Evolutionary conservation across 176 grass and related monocot genomes (phyloP).

Genomic region (Zoysia japonica): DNA sequence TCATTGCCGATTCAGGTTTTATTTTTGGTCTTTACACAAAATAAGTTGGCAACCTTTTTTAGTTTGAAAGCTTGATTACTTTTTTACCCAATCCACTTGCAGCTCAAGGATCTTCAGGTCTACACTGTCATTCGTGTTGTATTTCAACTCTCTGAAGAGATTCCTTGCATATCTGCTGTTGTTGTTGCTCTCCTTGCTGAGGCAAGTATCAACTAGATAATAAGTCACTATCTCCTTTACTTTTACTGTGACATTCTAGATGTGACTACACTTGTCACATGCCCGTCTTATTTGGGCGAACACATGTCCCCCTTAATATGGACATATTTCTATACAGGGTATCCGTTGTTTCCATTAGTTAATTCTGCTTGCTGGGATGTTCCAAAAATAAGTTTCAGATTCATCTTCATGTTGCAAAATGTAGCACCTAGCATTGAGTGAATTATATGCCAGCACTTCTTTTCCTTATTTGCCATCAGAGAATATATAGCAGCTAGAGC

Average conservation of each 20-base stretch:
- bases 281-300: neutral
- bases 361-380: neutral
- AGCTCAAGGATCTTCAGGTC: constrained; percentile 96
- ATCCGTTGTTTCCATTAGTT: neutral
- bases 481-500: no score
- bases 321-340: neutral
- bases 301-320: neutral
- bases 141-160: constrained; percentile 94
- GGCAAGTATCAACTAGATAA: constrained; percentile 49
- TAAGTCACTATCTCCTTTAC: neutral
- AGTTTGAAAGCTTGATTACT: constrained; percentile 5
- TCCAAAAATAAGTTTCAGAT: neutral
- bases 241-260: constrained; percentile 9
- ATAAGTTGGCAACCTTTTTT: constrained; percentile 18
- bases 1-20: constrained; percentile 94
- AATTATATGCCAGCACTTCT: no score
- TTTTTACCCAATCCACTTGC: constrained; percentile 37
- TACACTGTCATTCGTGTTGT: constrained; percentile 90
- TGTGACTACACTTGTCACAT: neutral
- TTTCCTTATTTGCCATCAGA: no score
- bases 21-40: neutral
- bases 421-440: neutral
- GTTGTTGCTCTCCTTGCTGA: constrained; percentile 92
- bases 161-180: constrained; percentile 97
- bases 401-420: neutral